Evolutionary conservation across 805 yeast species (phyloP).

Genomic region (Maudiozyma turicensis): DNA sequence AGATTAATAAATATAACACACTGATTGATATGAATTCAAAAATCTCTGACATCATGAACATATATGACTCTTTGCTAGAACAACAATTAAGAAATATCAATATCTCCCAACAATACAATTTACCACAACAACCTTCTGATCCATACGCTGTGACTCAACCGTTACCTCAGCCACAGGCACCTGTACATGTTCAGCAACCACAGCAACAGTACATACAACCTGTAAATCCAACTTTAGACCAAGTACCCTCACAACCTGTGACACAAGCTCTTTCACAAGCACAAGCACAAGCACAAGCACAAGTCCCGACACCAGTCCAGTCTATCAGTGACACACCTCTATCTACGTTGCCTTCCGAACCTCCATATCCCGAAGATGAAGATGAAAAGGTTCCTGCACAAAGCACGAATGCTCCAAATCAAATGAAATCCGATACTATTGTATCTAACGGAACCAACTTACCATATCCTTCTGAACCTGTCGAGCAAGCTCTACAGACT

Average conservation of each 20-base stretch:
- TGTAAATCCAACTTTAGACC: background rate
- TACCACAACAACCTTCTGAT: conserved; percentile 21
- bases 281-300: background rate
- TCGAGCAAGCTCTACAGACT: conserved; percentile 1
- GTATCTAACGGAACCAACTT: background rate
- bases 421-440: conserved; percentile 20
- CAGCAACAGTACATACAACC: background rate
- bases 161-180: background rate
- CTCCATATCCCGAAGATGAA: conserved; percentile 25
- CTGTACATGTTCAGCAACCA: background rate
- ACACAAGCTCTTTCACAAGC: conserved; percentile 4
- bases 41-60: conserved; percentile 59
- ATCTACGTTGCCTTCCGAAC: conserved; percentile 13
- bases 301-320: background rate
- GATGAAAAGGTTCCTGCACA: background rate
- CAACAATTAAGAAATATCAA: conserved; percentile 36
- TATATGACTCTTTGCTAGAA: conserved; percentile 72
- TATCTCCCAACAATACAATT: conserved; percentile 23
- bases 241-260: conserved; percentile 4
- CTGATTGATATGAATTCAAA: conserved; percentile 69
- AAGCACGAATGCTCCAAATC: background rate
- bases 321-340: background rate
- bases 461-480: conserved; percentile 18
- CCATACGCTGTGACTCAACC: conserved; percentile 14
- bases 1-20: conserved; percentile 52